Evolutionary conservation across 2,329 filamentous ascomycete genomes (phyloP).

Genomic region (Scedosporium apiospermum): DNA sequence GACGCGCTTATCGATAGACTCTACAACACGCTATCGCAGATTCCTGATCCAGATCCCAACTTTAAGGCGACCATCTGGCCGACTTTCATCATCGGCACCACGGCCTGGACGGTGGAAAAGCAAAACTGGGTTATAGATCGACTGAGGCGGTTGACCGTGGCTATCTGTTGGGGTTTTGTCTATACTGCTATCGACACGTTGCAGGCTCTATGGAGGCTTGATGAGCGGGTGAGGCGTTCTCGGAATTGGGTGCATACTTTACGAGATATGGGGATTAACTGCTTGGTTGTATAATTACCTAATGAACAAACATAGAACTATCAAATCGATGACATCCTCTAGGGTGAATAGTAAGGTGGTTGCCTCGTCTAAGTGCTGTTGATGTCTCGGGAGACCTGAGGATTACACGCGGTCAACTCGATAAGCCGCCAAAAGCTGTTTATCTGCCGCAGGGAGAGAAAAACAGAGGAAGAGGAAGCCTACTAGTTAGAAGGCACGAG

Average conservation of each 20-base stretch:
- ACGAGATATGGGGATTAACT: constrained; percentile 30
- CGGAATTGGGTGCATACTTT: constrained; percentile 35
- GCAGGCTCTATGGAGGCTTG: constrained; percentile 29
- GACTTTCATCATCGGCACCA: constrained; percentile 45
- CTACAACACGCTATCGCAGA: constrained; percentile 33
- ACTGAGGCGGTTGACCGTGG: constrained; percentile 27
- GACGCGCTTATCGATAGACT: constrained; percentile 33
- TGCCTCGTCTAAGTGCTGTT: no score
- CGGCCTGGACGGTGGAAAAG: constrained; percentile 30
- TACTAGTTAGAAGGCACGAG: no score
- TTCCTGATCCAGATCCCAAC: constrained; percentile 38
- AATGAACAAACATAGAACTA: no score
- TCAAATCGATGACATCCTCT: no score
- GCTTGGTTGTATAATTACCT: constrained; percentile 28
- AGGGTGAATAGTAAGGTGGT: no score
- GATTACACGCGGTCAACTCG: no score
- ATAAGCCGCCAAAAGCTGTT: no score
- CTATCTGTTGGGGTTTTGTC: constrained; percentile 39
- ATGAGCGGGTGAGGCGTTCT: constrained; percentile 12
- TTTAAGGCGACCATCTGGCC: constrained; percentile 50
- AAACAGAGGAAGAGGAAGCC: no score
- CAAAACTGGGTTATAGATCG: constrained; percentile 40
- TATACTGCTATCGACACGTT: constrained; percentile 36
- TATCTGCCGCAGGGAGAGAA: no score
- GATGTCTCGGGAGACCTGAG: no score